Conservation (phyloP, 805 yeast genomes). For the Lachancea dasiensis region DNA sequence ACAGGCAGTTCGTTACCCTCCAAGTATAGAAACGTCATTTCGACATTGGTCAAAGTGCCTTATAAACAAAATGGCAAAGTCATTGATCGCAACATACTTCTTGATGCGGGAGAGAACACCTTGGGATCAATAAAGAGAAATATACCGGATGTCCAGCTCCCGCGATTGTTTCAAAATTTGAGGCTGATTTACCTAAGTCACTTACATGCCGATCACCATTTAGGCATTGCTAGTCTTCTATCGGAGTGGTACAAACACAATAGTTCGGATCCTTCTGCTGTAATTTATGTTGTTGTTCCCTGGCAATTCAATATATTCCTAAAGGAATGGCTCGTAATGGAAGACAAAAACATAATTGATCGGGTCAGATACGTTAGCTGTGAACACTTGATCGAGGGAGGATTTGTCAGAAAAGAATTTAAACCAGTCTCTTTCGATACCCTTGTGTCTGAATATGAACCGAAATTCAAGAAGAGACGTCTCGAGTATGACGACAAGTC, state of each 20-base stretch:
- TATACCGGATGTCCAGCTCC: constrained; percentile 43
- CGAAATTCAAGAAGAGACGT: constrained; percentile 16
- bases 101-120: constrained; percentile 97
- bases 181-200: constrained; percentile 71
- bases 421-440: constrained; percentile 27
- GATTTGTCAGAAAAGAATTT: constrained; percentile 29
- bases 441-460: constrained; percentile 13
- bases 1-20: constrained; percentile 93
- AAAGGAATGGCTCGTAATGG: constrained; percentile 58
- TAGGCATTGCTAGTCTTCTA: constrained; percentile 71
- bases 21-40: constrained; percentile 74
- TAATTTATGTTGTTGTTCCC: constrained; percentile 63
- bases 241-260: constrained; percentile 55
- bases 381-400: constrained; percentile 47
- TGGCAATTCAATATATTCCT: constrained; percentile 65
- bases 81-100: constrained; percentile 43
- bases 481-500: constrained; percentile 22
- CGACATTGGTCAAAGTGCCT: constrained; percentile 73
- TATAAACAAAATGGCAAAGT: constrained; percentile 25
- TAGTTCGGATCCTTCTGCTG: constrained; percentile 32
- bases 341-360: constrained; percentile 35
- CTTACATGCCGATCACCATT: constrained; percentile 94
- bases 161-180: constrained; percentile 51
- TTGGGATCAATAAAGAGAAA: constrained; percentile 63
- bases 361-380: constrained; percentile 51